phyloP scores from a whole-genome alignment of 306 rosid genomes.

The Sesbania bispinosa region DNA sequence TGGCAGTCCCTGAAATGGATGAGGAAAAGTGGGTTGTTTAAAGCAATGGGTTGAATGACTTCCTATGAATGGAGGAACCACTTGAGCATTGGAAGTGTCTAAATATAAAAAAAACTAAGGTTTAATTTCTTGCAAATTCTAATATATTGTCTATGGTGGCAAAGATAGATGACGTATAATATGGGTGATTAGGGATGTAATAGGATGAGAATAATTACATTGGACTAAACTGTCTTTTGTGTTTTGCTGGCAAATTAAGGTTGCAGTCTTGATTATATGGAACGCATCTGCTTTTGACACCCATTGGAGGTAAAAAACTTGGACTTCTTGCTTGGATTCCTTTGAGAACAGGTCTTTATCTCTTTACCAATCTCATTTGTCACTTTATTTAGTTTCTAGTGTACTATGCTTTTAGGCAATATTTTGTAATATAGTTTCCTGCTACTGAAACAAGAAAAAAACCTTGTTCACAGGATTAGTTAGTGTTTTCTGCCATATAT shows the following conservation, averaged over 20 bases:
- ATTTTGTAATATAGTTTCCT: no score
- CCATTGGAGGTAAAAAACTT: neutral
- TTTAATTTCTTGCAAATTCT: no score
- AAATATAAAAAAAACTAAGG: no score
- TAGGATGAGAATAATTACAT: no score
- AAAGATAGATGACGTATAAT: no score
- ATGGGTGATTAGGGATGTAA: no score
- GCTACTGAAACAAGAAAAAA: neutral
- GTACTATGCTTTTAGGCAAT: neutral
- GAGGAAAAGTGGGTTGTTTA: conserved; percentile 68
- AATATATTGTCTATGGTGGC: no score
- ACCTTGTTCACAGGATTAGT: neutral
- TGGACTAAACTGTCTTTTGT: no score
- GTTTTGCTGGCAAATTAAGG: neutral
- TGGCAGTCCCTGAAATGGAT: conserved; percentile 52
- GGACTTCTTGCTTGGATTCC: conserved; percentile 25
- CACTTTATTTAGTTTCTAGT: neutral
- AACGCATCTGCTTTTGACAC: neutral
- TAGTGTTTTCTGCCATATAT: no score
- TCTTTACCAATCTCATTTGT: neutral
- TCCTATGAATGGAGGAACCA: neutral
- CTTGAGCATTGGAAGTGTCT: neutral
- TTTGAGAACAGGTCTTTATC: neutral
- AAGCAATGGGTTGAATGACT: neutral
- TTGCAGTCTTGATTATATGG: conserved; percentile 11